Evolutionary conservation across 169 alveolate species (phyloP).

Genomic region (Plasmodium knowlesi): DNA sequence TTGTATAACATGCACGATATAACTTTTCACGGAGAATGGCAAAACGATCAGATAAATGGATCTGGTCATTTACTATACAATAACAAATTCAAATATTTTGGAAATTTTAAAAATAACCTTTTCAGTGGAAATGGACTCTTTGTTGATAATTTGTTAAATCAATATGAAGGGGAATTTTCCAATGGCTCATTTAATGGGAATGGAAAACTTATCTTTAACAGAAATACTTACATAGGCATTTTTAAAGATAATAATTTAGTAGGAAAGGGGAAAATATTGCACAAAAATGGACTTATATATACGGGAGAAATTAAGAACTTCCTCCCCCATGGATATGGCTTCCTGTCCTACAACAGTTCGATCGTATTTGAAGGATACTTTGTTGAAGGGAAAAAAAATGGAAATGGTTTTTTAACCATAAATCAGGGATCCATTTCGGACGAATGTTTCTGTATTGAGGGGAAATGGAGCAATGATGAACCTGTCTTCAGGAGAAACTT

Average conservation of each 20-base stretch:
- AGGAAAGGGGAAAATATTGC: conserved; percentile 70
- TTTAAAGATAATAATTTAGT: conserved; percentile 66
- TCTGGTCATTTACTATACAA: conserved; percentile 59
- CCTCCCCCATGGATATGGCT: conserved; percentile 75
- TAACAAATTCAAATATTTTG: conserved; percentile 68
- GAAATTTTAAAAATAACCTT: conserved; percentile 63
- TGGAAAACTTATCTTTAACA: conserved; percentile 71
- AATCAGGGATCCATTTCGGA: conserved; percentile 15
- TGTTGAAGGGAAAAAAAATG: conserved; percentile 67
- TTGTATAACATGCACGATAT: conserved; percentile 28
- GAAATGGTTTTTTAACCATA: conserved; percentile 69
- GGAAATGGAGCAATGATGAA: conserved; percentile 65
- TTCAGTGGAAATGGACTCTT: conserved; percentile 54
- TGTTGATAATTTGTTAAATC: conserved; percentile 66
- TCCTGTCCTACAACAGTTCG: conserved; percentile 36
- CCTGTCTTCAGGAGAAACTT: conserved; percentile 55
- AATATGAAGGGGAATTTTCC: conserved; percentile 71
- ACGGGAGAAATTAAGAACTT: conserved; percentile 67
- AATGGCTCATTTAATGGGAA: conserved; percentile 72
- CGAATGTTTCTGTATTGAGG: conserved; percentile 40
- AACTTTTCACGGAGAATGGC: conserved; percentile 73
- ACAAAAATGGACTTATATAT: conserved; percentile 51
- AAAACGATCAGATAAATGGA: conserved; percentile 71
- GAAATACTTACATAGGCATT: conserved; percentile 62
- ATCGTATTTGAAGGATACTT: conserved; percentile 57